Evolutionary conservation across 1,284 basidiomycete species (phyloP).

Genomic region (Tylopilus orsonianus): DNA sequence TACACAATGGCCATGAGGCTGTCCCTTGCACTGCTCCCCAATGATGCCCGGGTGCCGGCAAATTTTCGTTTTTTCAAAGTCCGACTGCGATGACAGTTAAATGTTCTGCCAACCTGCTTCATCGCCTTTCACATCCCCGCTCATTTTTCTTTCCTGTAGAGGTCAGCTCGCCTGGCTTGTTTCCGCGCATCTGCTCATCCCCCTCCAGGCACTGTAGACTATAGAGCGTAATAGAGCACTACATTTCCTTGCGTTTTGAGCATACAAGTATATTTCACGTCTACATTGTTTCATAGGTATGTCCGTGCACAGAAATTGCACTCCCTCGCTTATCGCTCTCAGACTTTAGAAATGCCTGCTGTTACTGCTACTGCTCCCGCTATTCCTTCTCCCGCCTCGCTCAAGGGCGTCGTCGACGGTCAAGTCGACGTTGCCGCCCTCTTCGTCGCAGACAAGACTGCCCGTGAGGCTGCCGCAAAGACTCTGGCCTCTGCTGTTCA

Average conservation of each 20-base stretch:
- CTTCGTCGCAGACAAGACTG: conserved; percentile 72
- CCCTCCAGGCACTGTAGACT: conserved; percentile 48
- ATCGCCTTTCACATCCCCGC: conserved; percentile 26
- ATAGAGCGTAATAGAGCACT: conserved; percentile 53
- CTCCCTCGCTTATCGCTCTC: conserved; percentile 10
- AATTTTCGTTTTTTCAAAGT: conserved; percentile 31
- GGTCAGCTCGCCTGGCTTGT: conserved; percentile 33
- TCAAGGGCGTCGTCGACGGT: conserved; percentile 63
- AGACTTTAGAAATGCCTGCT: conserved; percentile 72
- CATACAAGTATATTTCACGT: conserved; percentile 34
- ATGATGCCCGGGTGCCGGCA: conserved; percentile 2
- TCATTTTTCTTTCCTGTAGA: conserved; percentile 45
- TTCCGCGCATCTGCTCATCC: conserved; percentile 8
- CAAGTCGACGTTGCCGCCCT: conserved; percentile 66
- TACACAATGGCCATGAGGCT: conserved; percentile 21
- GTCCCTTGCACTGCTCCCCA: conserved; percentile 7
- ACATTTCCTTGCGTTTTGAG: conserved; percentile 45
- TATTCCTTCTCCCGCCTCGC: conserved; percentile 55
- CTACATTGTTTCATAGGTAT: conserved; percentile 40
- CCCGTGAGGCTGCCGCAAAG: conserved; percentile 68
- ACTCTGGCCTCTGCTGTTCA: conserved; percentile 73
- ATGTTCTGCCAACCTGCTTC: conserved; percentile 8
- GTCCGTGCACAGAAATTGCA: conserved; percentile 11
- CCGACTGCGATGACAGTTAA: conserved; percentile 23
- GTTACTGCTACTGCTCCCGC: conserved; percentile 52